Evolutionary conservation across 2,329 filamentous ascomycete species (phyloP), one percentile per base, ranked within the genome.

Genomic region (Macrophomina pseudophaseolina): DNA sequence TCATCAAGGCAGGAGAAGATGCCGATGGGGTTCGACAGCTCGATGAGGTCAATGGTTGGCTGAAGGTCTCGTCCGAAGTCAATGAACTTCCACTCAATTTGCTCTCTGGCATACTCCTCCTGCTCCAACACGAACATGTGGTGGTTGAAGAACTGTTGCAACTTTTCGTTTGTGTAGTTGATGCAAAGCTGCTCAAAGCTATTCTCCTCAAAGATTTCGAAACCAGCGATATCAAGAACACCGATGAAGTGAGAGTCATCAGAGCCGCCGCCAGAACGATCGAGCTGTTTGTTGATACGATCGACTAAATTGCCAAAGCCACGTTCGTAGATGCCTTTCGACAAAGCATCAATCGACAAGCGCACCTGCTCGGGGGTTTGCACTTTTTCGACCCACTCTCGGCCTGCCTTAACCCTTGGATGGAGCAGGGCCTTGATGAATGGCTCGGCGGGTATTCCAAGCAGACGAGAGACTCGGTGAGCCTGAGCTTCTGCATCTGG

Each of bases 111-210:
- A 78, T 99, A 99, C 78, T 99, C 95, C 78, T 99, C 95, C 75
- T 99, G 95, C 77, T 99, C 95, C 7, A 99, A 84, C 9, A 99
- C 95, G 75, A 99, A 99, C 95, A 99, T 99, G 82, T 99, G 96
- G 76, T 99, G 95, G 74, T 99, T 99, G 86, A 99, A 99, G 79
- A 99, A 99, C 72, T 99, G 95, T 75, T 99, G 95, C 6, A 99
- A 84, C 80, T 99, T 99, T 81, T 99, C 95, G 80, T 99, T 99
- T 75, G 98, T 96, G 75, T 98, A 99, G 83, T 99, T 99, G 85
- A 99, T 99, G 81, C 95, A 99, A 7, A 99, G 87, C 80, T 99
- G 95, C 79, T 99, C 95, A 74, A 99, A 99, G 71, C 92, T 97
- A 83, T 99, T 99, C 82, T 94, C 95, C 78, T 99, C 95, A 72